Evolutionary conservation across 805 yeast genomes (phyloP).

Genomic region (Isabelozyma rhagii): DNA sequence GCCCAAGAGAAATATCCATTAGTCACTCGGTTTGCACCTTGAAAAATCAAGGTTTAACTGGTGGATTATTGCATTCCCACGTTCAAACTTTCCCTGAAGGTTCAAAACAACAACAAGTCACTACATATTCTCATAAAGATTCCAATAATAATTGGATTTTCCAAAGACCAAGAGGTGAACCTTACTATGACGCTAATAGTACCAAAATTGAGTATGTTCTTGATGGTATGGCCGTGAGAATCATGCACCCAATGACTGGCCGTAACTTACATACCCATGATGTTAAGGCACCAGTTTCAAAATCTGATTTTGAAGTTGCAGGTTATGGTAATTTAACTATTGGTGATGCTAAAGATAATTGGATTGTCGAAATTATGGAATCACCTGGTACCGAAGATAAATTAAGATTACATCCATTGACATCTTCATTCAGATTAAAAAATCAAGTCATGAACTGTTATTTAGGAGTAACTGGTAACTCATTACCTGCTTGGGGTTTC

Average conservation of each 20-base stretch:
- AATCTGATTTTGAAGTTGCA: constrained; percentile 58
- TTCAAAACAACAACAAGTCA: constrained; percentile 46
- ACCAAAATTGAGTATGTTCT: constrained; percentile 37
- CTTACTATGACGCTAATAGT: constrained; percentile 28
- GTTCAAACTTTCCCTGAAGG: constrained; percentile 46
- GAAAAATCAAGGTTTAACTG: constrained; percentile 42
- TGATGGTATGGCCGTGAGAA: constrained; percentile 61
- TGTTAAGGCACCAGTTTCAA: constrained; percentile 59
- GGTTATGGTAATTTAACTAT: constrained; percentile 64
- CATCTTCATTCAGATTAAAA: constrained; percentile 76
- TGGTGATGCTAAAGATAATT: constrained; percentile 75
- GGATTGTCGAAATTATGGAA: constrained; percentile 69
- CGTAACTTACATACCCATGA: constrained; percentile 73
- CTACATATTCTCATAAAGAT: constrained; percentile 46
- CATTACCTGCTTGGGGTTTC: constrained; percentile 96
- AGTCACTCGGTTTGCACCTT: constrained; percentile 46
- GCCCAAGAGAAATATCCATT: constrained; percentile 64
- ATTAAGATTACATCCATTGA: constrained; percentile 66
- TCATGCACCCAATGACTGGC: constrained; percentile 59
- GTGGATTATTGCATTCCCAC: constrained; percentile 46
- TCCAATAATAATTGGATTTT: constrained; percentile 43
- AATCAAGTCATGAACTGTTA: constrained; percentile 74
- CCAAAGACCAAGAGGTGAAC: constrained; percentile 45
- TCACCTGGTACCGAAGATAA: constrained; percentile 56
- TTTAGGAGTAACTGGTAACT: constrained; percentile 75